Base-by-base conservation (phyloP, 2,329 filamentous ascomycete species). In the Pestalotiopsis sp. region DNA sequence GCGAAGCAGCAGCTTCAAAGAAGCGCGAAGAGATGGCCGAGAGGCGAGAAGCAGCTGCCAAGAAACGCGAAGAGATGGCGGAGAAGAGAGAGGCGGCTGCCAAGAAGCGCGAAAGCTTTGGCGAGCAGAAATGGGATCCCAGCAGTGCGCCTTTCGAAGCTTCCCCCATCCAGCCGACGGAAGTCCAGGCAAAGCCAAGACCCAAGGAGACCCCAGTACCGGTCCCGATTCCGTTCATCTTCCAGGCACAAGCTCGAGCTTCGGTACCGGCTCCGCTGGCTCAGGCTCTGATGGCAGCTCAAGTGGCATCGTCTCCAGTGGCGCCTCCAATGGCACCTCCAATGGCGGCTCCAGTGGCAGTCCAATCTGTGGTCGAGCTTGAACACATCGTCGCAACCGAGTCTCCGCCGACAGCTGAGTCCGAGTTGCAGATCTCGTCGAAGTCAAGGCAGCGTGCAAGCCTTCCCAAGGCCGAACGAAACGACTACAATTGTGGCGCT, bases 401-500 rank as follows among this genome's bases (percentile, higher is more conserved):
- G 41, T 17, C 41, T 4, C 13, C 17, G 41, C 20, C 17, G 6
- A n/a, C 17, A 17, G 17, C 20, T 20, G n/a, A 38, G 11, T 23
- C 20, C 14, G 36, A 56, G 20, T 13, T 39, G 9, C 39, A 66
- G 31, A 36, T 38, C 13, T 27, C 31, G 14, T 7, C 64, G 11
- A 60, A 60, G 52, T n/a, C 64, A 17, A 65, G 59, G 27, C 60
- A 62, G 7, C 75, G 75, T 57, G 75, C 77, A 2, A 79, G 78
- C 58, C 76, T 78, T 59, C 77, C 77, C 0, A 72, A 75, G 36
- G 72, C 76, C 3, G 77, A 77, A 75, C 75, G 77, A 60, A 78
- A 77, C 52, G 76, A 78, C 67, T 77, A 77, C 57, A 72, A 73
- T 17, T 78, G 77, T 52, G 77, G 75, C 13, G 77, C 76, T 56